Evolutionary conservation across 805 yeast species (phyloP), one percentile per base, ranked within the genome.

Genomic region (Candida peoriensis): DNA sequence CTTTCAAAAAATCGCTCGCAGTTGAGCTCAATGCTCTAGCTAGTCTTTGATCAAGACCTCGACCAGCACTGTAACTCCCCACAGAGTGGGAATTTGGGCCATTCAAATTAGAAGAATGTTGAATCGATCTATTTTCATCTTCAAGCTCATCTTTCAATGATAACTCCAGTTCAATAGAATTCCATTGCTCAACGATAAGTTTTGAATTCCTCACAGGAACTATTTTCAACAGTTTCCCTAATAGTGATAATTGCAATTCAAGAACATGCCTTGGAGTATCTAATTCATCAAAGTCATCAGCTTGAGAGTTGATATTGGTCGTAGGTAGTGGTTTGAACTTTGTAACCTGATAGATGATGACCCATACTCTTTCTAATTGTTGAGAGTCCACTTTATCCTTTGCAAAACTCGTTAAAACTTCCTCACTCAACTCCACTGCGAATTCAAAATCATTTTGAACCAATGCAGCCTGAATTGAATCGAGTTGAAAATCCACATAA

Each of bases 391-490:
- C 10, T 8, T 20, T 9, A 8, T 32, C 25, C 5, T 20, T 19
- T n/a, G n/a, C n/a, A n/a, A n/a, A n/a, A n/a, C n/a, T n/a, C n/a
- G n/a, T n/a, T 49, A 31, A 44, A 41, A 44, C 18, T 63, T 59
- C 8, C 74, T 48, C 25, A 74, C 52, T 15, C 57, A 62, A n/a
- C 46, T 45, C 1, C 73, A 52, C 28, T 0, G 94, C 88, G 43
- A 64, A 75, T 2, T 55, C 53, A 45, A 84, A 83, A 53, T 84
- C 81, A 39, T 65, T 61, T 31, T 80, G 75, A 1, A 70, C 75
- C 19, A 83, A 61, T 0, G 94, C 75, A 29, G 80, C 68, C 44
- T 83, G 86, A 16, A 86, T 74, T 46, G 85, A 80, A 26, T 74
- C 65, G 12, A 67, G 58, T 36, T 64, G 54, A 6, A 73, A 41